Conservation (phyloP, 1,284 basidiomycete species). For the Ceratobasidium sp. region DNA sequence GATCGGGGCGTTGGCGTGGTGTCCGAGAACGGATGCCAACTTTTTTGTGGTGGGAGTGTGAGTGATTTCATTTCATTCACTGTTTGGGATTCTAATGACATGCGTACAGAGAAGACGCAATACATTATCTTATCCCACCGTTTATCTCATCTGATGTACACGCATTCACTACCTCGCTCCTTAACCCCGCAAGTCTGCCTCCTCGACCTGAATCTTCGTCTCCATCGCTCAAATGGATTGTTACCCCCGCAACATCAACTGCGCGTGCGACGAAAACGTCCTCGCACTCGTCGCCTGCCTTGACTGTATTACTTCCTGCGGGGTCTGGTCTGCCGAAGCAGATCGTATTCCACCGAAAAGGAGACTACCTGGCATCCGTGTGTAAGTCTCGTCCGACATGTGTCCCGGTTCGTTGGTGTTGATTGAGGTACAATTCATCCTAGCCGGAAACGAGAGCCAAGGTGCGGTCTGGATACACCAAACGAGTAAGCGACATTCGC, state of each 20-base stretch:
- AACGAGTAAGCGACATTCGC: constrained; percentile 89
- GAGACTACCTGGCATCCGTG: constrained; percentile 96
- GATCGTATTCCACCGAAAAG: constrained; percentile 91
- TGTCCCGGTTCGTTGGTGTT: constrained; percentile 9
- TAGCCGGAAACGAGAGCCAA: constrained; percentile 69
- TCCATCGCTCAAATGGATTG: constrained; percentile 67
- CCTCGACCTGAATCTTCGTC: constrained; percentile 66
- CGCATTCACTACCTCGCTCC: constrained; percentile 66
- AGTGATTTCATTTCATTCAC: constrained; percentile 50
- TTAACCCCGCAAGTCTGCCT: constrained; percentile 70
- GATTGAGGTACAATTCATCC: constrained; percentile 22
- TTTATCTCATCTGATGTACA: constrained; percentile 67
- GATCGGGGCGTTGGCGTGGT: constrained; percentile 92
- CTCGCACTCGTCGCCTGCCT: constrained; percentile 60
- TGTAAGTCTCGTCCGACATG: constrained; percentile 58
- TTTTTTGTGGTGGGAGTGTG: constrained; percentile 85
- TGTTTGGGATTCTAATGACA: neutral
- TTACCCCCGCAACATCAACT: constrained; percentile 51
- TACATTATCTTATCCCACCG: constrained; percentile 86
- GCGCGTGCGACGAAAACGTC: constrained; percentile 52
- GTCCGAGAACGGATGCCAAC: constrained; percentile 82
- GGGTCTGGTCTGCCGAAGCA: constrained; percentile 81
- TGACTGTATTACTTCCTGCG: constrained; percentile 65
- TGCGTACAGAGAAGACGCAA: constrained; percentile 69
- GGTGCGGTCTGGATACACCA: constrained; percentile 94